A percentile compares a stretch with the other conserved stretches of the same genome.
phyloP scores from a whole-genome alignment of 768 basidiomycete genomes.

The Trametes meyenii region DNA sequence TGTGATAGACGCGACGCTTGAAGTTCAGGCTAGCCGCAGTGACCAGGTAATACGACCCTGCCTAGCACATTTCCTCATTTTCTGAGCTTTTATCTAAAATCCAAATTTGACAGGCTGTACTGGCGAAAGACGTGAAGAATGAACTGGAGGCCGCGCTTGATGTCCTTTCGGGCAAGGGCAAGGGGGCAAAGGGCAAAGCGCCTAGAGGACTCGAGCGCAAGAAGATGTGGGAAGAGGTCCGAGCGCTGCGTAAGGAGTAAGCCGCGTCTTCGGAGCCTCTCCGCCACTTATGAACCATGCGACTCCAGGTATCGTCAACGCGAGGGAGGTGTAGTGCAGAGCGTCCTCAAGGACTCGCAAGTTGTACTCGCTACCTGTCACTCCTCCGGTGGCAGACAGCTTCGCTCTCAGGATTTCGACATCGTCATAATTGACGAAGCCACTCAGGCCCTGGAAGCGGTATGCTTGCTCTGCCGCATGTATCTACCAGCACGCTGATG shows the following conservation, averaged over 20 bases:
- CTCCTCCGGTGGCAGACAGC: slow-evolving; percentile 83
- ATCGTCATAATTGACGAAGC: slow-evolving; percentile 97
- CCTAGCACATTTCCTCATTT: neutral
- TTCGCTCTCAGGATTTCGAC: slow-evolving; percentile 81
- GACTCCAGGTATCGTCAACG: slow-evolving; percentile 79
- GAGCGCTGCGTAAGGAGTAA: slow-evolving; percentile 88
- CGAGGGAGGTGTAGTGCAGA: slow-evolving; percentile 81
- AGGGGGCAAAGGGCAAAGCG: slow-evolving; percentile 70
- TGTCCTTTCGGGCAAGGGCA: slow-evolving; percentile 71
- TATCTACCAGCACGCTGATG: neutral
- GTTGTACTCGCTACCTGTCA: slow-evolving; percentile 94
- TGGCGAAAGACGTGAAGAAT: slow-evolving; percentile 86
- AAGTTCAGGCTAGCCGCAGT: slow-evolving; percentile 70
- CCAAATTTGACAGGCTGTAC: slow-evolving; percentile 56
- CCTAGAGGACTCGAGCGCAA: slow-evolving; percentile 73
- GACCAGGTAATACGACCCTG: slow-evolving; percentile 54
- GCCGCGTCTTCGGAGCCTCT: slow-evolving; percentile 26
- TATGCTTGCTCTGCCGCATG: slow-evolving; percentile 37
- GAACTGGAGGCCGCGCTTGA: slow-evolving; percentile 77
- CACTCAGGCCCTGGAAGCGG: slow-evolving; percentile 94
- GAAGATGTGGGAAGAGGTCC: slow-evolving; percentile 87
- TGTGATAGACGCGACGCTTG: slow-evolving; percentile 68
- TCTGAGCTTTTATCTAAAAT: neutral
- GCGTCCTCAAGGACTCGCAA: slow-evolving; percentile 56
- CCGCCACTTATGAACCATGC: neutral